Conservation (phyloP, 768 basidiomycete genomes). For the Sporobolomyces roseus region DNA sequence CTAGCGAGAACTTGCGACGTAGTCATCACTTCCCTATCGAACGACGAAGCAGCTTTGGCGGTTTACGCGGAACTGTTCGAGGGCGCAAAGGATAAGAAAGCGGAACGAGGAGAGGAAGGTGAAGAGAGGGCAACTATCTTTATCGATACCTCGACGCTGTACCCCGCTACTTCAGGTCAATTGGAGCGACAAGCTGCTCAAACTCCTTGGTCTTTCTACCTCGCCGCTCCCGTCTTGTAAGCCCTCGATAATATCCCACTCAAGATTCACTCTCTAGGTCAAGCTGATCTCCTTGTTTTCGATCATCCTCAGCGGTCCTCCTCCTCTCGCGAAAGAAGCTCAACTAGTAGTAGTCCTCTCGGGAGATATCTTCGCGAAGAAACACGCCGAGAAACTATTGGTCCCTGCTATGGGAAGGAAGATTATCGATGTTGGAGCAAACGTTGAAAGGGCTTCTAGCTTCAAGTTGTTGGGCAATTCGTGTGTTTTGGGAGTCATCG, state of each 20-base stretch:
- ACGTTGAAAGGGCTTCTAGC: conserved; percentile 76
- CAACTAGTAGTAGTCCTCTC: conserved; percentile 71
- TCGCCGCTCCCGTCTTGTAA: conserved; percentile 78
- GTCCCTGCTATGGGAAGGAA: conserved; percentile 75
- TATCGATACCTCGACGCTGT: conserved; percentile 72
- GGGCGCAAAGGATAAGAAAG: conserved; percentile 45
- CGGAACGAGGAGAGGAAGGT: conserved; percentile 18
- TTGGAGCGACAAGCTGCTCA: conserved; percentile 65
- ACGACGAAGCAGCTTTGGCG: conserved; percentile 65
- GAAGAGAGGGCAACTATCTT: conserved; percentile 62
- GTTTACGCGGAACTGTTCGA: conserved; percentile 62
- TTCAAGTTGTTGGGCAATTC: conserved; percentile 58
- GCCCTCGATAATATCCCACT: too few species aligned
- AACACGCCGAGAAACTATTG: conserved; percentile 69
- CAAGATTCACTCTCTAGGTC: too few species aligned
- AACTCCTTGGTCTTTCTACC: conserved; percentile 60
- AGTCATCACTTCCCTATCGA: conserved; percentile 68
- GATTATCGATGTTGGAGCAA: conserved; percentile 69
- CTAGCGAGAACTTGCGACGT: conserved; percentile 67
- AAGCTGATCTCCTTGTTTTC: too few species aligned
- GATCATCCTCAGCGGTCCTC: too few species aligned
- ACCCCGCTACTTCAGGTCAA: conserved; percentile 56
- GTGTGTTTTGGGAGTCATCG: conserved; percentile 52
- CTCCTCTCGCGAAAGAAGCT: conserved; percentile 52
- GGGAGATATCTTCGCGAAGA: conserved; percentile 77